These are phyloP conservation scores for Albizia julibrissin DNA, from an alignment of 306 rosid genomes.

Conservation along the genomic window DNA sequence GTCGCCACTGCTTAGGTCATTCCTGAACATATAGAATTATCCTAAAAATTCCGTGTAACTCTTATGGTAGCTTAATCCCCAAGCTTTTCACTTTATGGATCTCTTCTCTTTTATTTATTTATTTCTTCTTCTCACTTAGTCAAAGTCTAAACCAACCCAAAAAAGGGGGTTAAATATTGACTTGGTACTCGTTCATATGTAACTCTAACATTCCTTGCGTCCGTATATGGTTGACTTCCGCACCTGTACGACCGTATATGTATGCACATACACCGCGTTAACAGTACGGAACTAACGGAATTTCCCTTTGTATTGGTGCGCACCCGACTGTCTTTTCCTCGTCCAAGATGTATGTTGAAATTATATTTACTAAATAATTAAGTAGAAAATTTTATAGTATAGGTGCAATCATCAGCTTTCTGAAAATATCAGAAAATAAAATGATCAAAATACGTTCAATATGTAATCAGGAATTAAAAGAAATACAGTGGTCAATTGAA, in stretches of 20 bases:
- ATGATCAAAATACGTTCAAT: background rate
- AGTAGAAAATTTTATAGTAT: too few relatives aligned
- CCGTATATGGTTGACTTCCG: background rate
- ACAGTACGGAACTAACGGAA: too few relatives aligned
- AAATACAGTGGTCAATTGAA: background rate
- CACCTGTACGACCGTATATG: background rate
- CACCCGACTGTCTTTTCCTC: too few relatives aligned
- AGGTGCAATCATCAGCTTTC: background rate
- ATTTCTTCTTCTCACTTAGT: background rate
- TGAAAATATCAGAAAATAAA: background rate
- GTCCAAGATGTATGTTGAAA: background rate
- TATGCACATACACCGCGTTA: too few relatives aligned
- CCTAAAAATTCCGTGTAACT: background rate
- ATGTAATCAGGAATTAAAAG: background rate
- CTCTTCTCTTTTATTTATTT: background rate
- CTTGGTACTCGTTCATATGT: background rate
- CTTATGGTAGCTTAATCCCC: constrained; percentile 13
- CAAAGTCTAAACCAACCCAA: background rate
- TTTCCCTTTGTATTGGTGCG: too few relatives aligned
- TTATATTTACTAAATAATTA: background rate
- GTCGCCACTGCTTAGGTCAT: constrained; percentile 35
- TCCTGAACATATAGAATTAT: background rate
- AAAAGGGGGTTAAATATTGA: constrained; percentile 15
- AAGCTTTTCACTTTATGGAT: constrained; percentile 20
- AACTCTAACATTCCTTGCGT: background rate